Base-by-base conservation (phyloP, 2,329 filamentous ascomycete genomes). In the Drechslerella coelobrocha region DNA sequence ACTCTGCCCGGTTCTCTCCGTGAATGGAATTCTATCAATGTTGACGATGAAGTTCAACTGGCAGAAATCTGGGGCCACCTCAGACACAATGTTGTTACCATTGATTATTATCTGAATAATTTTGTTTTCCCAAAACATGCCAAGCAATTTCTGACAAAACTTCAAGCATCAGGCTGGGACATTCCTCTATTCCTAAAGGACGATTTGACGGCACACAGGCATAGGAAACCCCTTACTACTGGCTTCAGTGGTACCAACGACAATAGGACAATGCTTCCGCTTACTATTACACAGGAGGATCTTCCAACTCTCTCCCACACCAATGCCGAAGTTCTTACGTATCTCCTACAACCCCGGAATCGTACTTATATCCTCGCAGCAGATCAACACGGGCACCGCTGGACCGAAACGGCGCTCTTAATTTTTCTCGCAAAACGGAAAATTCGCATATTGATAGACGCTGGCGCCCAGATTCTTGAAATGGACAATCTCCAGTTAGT, bases 171-270 rank as follows among this genome's bases (percentile, higher is more conserved):
- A 0, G 86, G 85, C 0, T 91, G 88, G 88, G 88, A 90, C 73
- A 79, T 90, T 1, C 85, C 86, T 0, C 75, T 86, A 0, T 80
- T 80, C 24, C 68, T 76, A 2, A 56, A 56, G n/a, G 14, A 10
- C 29, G 27, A 43, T 10, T 24, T 74, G 61, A 24, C n/a, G 8
- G 7, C 27, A 17, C 41, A 19, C 12, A 59, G 24, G 12, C 17
- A 60, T 26, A 14, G 48, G 24, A 37, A 57, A 29, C 17, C 66
- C 41, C 75, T 82, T 1, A 88, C 87, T 0, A 89, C 87, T 0
- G 88, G 88, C 0, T 91, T 92, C 75, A 88, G 85, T 6, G 88
- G 88, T 0, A 91, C 89, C 0, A 90, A 89, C 47, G 88, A 91
- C 75, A 86, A 84, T 19, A 81, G 83, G 37, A 79, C 78, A 0